Evolutionary conservation across 192 early-diverging fungal genomes (phyloP).

Genomic region (Linnemannia zychae): DNA sequence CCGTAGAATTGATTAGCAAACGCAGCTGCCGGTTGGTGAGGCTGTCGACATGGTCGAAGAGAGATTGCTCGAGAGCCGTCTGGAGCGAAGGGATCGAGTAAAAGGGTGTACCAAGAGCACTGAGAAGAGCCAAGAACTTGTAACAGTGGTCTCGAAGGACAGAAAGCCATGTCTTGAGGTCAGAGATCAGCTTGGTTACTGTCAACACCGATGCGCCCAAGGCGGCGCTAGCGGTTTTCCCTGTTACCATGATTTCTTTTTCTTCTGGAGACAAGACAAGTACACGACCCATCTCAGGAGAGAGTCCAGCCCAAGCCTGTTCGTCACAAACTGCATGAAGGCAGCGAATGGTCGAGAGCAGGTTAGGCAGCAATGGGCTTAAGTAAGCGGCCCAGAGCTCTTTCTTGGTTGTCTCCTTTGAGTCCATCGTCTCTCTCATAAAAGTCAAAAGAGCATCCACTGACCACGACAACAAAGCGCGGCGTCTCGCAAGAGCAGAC

Average conservation of each 20-base stretch:
- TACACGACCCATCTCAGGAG: constrained; percentile 21
- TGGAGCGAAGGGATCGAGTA: constrained; percentile 46
- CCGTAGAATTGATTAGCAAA: constrained; percentile 33
- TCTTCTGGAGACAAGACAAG: constrained; percentile 26
- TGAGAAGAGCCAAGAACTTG: constrained; percentile 35
- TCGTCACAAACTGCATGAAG: constrained; percentile 29
- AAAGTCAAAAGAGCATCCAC: constrained; percentile 30
- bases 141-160: constrained; percentile 36
- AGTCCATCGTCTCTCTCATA: constrained; percentile 45
- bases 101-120: constrained; percentile 40
- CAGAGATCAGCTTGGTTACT: constrained; percentile 15
- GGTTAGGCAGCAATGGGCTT: constrained; percentile 19
- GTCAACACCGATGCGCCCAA: neutral
- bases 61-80: constrained; percentile 31
- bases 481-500: constrained; percentile 3
- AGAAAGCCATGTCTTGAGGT: constrained; percentile 41
- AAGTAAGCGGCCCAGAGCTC: constrained; percentile 28
- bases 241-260: constrained; percentile 47
- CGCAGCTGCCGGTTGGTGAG: constrained; percentile 45
- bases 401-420: constrained; percentile 1
- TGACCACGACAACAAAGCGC: constrained; percentile 17
- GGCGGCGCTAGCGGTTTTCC: constrained; percentile 4
- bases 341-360: constrained; percentile 40
- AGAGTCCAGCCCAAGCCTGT: constrained; percentile 10
- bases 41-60: constrained; percentile 48